Evolutionary conservation across 176 grass and related monocot species (phyloP).

Genomic region (Ensete glaucum): DNA sequence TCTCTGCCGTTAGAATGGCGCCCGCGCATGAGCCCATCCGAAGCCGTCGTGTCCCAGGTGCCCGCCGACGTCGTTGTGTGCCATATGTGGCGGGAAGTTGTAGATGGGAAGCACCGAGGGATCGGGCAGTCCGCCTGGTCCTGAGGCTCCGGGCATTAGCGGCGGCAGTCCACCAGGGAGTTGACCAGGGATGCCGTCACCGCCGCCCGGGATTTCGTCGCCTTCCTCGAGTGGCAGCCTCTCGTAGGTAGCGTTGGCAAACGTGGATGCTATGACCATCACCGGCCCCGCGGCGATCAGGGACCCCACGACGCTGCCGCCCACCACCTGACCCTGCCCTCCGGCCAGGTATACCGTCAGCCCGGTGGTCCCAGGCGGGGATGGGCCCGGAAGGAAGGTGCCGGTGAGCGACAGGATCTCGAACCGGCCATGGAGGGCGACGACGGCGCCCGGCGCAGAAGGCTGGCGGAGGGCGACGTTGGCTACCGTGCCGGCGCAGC

Average conservation of each 20-base stretch:
- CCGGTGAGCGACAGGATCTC: constrained; percentile 51
- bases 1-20: constrained; percentile 17
- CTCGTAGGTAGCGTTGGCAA: constrained; percentile 50
- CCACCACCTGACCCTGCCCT: constrained; percentile 38
- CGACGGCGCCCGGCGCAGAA: constrained; percentile 14
- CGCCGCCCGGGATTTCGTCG: background rate
- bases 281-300: constrained; percentile 39
- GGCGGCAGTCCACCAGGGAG: background rate
- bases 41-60: constrained; percentile 21
- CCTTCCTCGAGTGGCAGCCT: constrained; percentile 41
- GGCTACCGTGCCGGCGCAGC: constrained; percentile 34
- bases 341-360: constrained; percentile 42
- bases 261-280: constrained; percentile 43
- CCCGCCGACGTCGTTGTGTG: background rate
- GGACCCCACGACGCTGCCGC: constrained; percentile 38
- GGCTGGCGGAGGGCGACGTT: constrained; percentile 45
- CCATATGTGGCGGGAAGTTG: constrained; percentile 22
- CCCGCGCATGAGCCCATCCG: constrained; percentile 31
- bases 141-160: background rate
- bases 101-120: constrained; percentile 24
- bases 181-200: background rate
- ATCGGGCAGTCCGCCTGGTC: background rate
- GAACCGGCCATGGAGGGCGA: constrained; percentile 35
- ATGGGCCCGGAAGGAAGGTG: constrained; percentile 42
- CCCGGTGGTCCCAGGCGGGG: constrained; percentile 30